phyloP scores from a whole-genome alignment of 2,329 filamentous ascomycete species.

The Endocalyx cinctus region DNA sequence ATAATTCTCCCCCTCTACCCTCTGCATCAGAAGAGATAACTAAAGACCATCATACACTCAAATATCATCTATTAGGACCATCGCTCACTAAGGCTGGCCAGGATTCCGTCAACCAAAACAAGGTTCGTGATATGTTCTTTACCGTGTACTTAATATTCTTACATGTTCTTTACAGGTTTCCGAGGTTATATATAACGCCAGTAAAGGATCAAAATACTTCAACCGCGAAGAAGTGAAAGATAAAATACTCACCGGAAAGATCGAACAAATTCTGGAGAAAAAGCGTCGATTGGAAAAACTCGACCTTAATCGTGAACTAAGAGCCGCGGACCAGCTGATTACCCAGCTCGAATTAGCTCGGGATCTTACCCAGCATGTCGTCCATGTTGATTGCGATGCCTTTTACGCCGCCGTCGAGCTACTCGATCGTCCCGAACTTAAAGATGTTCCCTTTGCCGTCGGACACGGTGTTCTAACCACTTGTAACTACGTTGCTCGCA shows the following conservation, averaged over 20 bases:
- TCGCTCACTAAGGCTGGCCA: constrained; percentile 93
- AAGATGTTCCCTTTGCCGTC: constrained; percentile 84
- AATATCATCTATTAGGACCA: constrained; percentile 84
- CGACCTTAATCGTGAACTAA: constrained; percentile 68
- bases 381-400: constrained; percentile 95
- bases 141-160: no score
- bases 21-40: background rate
- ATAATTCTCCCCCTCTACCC: no score
- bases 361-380: constrained; percentile 77
- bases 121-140: no score
- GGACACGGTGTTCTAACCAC: constrained; percentile 64
- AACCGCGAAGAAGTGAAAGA: constrained; percentile 83
- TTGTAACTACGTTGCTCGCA: constrained; percentile 83
- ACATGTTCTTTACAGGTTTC: constrained; percentile 71
- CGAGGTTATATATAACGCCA: constrained; percentile 94
- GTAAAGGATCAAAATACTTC: constrained; percentile 95
- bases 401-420: constrained; percentile 96
- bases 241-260: constrained; percentile 78
- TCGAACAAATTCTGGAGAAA: constrained; percentile 69
- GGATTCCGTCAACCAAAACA: constrained; percentile 86
- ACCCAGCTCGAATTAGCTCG: constrained; percentile 71
- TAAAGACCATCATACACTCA: constrained; percentile 57
- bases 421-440: constrained; percentile 77
- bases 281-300: constrained; percentile 71
- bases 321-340: constrained; percentile 76